A percentile compares a stretch with the other conserved stretches of the same genome.
These are phyloP conservation scores for Schizophyllum amplum DNA, from an alignment of 1,284 basidiomycete genomes.

Conservation along the genomic window DNA sequence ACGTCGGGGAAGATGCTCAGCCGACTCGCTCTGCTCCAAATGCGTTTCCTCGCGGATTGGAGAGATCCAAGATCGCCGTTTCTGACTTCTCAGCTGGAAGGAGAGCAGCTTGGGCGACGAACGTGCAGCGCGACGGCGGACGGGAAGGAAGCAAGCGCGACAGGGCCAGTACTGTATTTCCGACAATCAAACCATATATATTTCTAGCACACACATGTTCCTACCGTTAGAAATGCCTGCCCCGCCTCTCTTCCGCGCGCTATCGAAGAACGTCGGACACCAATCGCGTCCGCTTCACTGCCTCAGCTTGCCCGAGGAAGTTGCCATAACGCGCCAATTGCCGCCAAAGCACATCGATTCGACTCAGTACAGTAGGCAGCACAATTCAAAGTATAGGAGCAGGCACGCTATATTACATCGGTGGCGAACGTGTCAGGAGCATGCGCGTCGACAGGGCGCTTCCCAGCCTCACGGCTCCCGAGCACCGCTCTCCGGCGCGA, in stretches of 20 bases:
- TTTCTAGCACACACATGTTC: too few relatives aligned
- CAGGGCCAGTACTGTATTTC: background rate
- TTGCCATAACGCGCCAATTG: background rate
- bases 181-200: too few relatives aligned
- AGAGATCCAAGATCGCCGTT: slow-evolving; percentile 22
- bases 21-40: too few relatives aligned
- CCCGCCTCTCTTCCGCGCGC: too few relatives aligned
- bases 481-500: too few relatives aligned
- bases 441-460: background rate
- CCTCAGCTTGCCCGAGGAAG: too few relatives aligned
- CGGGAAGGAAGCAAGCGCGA: background rate
- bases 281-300: too few relatives aligned
- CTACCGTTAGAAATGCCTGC: too few relatives aligned
- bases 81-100: slow-evolving; percentile 44
- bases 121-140: slow-evolving; percentile 6
- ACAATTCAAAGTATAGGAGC: too few relatives aligned
- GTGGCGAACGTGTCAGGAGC: slow-evolving; percentile 3
- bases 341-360: background rate
- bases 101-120: slow-evolving; percentile 5
- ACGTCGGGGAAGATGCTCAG: slow-evolving; percentile 10
- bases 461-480: background rate
- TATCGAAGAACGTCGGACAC: too few relatives aligned
- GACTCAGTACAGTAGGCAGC: background rate
- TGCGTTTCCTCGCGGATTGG: slow-evolving; percentile 5
- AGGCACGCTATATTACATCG: background rate